Conservation (phyloP, 495 filamentous ascomycete genomes). For the Penicillium cosmopolitanum region DNA sequence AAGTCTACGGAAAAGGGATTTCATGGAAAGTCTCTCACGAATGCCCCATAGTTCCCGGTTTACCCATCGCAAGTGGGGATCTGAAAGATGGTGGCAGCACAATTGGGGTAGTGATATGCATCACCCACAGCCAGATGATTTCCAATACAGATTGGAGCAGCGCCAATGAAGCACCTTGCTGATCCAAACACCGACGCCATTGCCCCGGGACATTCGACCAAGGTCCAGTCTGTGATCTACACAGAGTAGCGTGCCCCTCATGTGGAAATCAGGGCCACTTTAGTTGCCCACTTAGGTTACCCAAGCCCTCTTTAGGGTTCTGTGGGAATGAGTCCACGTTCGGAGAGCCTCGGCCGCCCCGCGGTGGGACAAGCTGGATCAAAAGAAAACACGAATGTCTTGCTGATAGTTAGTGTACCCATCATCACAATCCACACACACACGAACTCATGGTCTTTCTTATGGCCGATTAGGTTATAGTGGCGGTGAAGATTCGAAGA, state of each 20-base stretch:
- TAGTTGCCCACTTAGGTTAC: background rate
- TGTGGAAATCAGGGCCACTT: constrained; percentile 3
- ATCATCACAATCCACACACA: background rate
- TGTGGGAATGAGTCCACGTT: constrained; percentile 1
- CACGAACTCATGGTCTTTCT: background rate
- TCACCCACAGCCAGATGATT: constrained; percentile 4
- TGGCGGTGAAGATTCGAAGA: background rate
- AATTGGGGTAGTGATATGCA: constrained; percentile 13
- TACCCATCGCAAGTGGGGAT: constrained; percentile 5
- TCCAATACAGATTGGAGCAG: background rate
- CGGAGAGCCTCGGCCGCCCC: constrained; percentile 11
- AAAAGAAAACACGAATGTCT: background rate
- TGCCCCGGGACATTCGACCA: constrained; percentile 8
- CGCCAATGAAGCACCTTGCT: constrained; percentile 10
- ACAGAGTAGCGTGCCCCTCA: constrained; percentile 10
- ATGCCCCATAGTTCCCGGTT: constrained; percentile 13
- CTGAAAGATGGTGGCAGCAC: constrained; percentile 5
- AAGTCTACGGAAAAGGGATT: background rate
- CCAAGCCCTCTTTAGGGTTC: background rate
- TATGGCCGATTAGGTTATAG: background rate
- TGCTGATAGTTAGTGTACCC: background rate
- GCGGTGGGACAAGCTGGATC: background rate
- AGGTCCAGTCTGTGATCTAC: constrained; percentile 18
- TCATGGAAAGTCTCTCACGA: constrained; percentile 9
- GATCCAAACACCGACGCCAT: constrained; percentile 10